phyloP scores from a whole-genome alignment of 2,329 filamentous ascomycete species.

The Aspergillus sclerotialis region DNA sequence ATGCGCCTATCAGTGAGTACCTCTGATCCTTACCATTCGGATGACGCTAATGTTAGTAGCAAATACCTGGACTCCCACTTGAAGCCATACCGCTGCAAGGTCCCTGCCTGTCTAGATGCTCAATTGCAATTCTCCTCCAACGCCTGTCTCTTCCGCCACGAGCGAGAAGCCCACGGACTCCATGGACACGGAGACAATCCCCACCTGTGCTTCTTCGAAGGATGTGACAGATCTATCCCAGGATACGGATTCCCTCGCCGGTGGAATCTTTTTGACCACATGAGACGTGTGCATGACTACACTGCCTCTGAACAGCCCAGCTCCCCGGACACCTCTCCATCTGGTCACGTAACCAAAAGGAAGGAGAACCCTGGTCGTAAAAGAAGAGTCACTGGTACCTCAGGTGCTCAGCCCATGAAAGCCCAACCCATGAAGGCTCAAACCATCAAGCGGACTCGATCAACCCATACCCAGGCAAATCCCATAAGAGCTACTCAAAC shows the following conservation, averaged over 20 bases:
- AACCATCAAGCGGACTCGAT: conserved; percentile 38
- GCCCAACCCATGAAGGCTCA: too few species aligned
- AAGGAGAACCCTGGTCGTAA: conserved; percentile 34
- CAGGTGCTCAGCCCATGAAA: conserved; percentile 36
- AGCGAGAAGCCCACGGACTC: conserved; percentile 91
- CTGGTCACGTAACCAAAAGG: conserved; percentile 27
- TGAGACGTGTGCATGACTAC: conserved; percentile 82
- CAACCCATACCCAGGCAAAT: conserved; percentile 30
- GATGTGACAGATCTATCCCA: conserved; percentile 73
- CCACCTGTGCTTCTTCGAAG: conserved; percentile 78
- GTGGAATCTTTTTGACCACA: conserved; percentile 95
- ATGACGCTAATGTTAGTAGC: conserved; percentile 44
- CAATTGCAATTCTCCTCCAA: conserved; percentile 93
- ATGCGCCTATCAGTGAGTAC: conserved; percentile 94
- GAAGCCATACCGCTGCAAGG: conserved; percentile 94
- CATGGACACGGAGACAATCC: conserved; percentile 92
- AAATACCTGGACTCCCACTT: conserved; percentile 96
- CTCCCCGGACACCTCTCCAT: conserved; percentile 34
- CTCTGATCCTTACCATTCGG: background rate
- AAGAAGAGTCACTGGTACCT: conserved; percentile 30
- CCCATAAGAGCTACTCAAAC: conserved; percentile 27
- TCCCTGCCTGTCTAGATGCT: conserved; percentile 71
- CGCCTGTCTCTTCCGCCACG: conserved; percentile 86
- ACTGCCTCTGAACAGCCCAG: conserved; percentile 36
- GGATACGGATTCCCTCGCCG: conserved; percentile 89